Evolutionary conservation across 441 rosid species (phyloP).

Genomic region (Jatropha multifida): DNA sequence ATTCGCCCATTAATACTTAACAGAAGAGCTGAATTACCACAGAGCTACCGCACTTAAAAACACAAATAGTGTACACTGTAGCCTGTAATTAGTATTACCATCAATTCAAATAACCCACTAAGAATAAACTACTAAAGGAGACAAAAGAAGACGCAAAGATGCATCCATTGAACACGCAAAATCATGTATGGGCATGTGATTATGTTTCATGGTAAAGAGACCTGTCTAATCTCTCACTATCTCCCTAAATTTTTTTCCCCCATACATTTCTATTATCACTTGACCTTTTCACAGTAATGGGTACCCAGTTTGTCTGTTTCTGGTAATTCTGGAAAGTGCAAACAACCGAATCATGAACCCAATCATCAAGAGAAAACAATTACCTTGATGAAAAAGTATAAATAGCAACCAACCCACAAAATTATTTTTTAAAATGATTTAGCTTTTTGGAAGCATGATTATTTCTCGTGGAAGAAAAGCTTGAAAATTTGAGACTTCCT

Average conservation of each 20-base stretch:
- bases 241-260: background rate
- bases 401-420: slow-evolving; percentile 28
- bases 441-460: slow-evolving; percentile 28
- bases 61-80: slow-evolving; percentile 15
- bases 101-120: slow-evolving; percentile 27
- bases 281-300: slow-evolving; percentile 25
- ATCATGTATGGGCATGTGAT: slow-evolving; percentile 31
- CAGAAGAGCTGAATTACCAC: slow-evolving; percentile 30
- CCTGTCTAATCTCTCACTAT: background rate
- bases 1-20: slow-evolving; percentile 52
- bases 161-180: slow-evolving; percentile 30
- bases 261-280: slow-evolving; percentile 15
- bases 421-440: slow-evolving; percentile 32
- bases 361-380: slow-evolving; percentile 31
- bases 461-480: slow-evolving; percentile 27
- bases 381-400: slow-evolving; percentile 8
- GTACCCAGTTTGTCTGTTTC: slow-evolving; percentile 39
- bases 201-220: slow-evolving; percentile 27
- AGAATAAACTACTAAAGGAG: slow-evolving; percentile 28
- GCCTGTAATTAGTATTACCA: slow-evolving; percentile 28
- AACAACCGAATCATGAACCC: slow-evolving; percentile 33
- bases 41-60: slow-evolving; percentile 24
- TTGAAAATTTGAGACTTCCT: background rate
- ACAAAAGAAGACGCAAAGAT: slow-evolving; percentile 34
- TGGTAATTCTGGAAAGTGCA: slow-evolving; percentile 29